Base-by-base conservation (phyloP, 2,329 filamentous ascomycete genomes). In the Aspergillus aculeatinus region DNA sequence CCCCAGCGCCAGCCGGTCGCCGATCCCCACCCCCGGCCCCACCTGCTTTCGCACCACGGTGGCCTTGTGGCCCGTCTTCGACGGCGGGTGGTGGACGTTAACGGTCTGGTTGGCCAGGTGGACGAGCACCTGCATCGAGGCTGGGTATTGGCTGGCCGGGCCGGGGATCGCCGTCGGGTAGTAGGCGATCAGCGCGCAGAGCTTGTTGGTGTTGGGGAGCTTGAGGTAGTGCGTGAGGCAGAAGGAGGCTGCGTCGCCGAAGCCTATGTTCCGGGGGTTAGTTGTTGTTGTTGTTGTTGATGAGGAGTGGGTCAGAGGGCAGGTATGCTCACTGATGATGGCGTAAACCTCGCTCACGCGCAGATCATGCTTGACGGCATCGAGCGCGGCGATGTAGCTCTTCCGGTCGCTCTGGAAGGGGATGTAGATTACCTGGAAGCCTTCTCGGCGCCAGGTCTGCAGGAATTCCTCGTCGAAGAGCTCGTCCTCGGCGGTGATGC, bases 191-290 rank as follows among this genome's bases (percentile, higher is more conserved):
- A 59, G 29, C 14, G 57, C 57, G 33, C 57, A 39, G 29, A 59
- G 35, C 44, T 59, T 59, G 23, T 33, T 54, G 19, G 50, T 59
- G 14, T 59, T 54, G 14, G 35, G 57, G 14, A 31, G 51, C 14
- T 55, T 42, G 27, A 59, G 42, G 49, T 54, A 59, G 39, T 59
- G 51, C 5, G 39, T 67, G 68, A 64, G 70, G 70, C 19, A 72
- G 54, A 19, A 70, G 52, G 71, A 70, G 68, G 2, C 70, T 63
- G 71, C 71, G 70, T 10, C 70, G 66, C 71, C 71, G 70, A 56
- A 73, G 68, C 67, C 39, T 72, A 68, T 48, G 33, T 67, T 7
- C 11, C 16, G n/a, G 23, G 29, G 9, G 10, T 4, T 35, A 21
- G 21, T 21, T 21, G 21, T 35, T 21, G 33, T 16, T 14, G 27